Base-by-base conservation (phyloP, 257 asterid genomes). In the Echium plantagineum region DNA sequence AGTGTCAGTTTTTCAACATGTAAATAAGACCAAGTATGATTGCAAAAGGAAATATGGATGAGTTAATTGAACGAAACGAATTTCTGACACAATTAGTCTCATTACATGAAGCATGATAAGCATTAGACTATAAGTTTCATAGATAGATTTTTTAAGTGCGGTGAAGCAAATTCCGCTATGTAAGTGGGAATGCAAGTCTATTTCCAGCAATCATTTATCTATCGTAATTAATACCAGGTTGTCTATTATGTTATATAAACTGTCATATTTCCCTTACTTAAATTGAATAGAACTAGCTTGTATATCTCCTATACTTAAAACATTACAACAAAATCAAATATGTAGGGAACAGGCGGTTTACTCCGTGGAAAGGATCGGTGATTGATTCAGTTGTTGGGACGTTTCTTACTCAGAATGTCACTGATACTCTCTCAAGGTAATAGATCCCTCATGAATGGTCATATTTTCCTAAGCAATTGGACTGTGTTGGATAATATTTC, bases 281-380 rank as follows among this genome's bases (percentile, higher is more conserved):
- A 35, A 7, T 35, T 35, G 47, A 7, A 35, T 10, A 35, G 13
- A 10, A 42, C 49, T 10, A 42, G 16, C 12, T 42, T 10, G 13
- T 38, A 38, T 42, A 42, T 12, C 16, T 9, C 15, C 49, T 42
- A 7, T 52, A 55, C 31, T 20, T 9, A 55, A 55, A 15, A 52
- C 47, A 22, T 9, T 0, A 2, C 32, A 28, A 28, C 32, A 28
- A 28, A n/a, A 42, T 63, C 17, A 49, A 61, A 24, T 42, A 59
- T n/a, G 52, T 77, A 83, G 85, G 90, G 8, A 56, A 77, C 21
- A 75, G 75, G 20, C 38, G 55, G 2, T 83, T 80, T 70, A 69
- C 70, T 7, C 62, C 51, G 13, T 85, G 94, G 94, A 81, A 81
- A 73, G 88, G 90, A 16, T 78, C 90, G 5, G 79, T 80, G 7